phyloP scores from a whole-genome alignment of 1,139 yeast genomes.

The Blastobotrys elegans region DNA sequence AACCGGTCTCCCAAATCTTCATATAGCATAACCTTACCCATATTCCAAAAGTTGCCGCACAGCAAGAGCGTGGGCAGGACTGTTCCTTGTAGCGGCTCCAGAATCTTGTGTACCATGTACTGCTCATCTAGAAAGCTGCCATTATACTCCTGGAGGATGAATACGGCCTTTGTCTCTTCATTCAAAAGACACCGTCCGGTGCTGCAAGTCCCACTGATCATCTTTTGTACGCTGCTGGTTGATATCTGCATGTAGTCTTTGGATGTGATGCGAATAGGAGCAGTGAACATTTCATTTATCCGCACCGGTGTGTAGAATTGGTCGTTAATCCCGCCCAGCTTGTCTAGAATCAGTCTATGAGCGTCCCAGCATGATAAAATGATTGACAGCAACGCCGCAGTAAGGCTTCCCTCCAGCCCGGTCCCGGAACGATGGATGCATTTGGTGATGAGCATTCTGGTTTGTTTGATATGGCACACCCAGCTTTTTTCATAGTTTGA shows the following conservation, averaged over 20 bases:
- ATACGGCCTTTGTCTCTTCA: not conserved
- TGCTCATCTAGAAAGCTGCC: not conserved
- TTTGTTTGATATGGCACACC: no score
- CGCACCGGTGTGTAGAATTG: no score
- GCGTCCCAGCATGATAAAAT: no score
- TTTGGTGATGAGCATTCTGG: no score
- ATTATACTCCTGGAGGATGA: not conserved
- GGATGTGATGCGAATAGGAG: conserved; percentile 4
- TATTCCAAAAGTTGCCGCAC: conserved; percentile 8
- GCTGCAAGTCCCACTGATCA: not conserved
- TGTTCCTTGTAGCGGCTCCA: not conserved
- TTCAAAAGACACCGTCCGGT: not conserved
- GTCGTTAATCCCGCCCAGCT: no score
- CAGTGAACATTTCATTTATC: no score
- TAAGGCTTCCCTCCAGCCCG: no score
- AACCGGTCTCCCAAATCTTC: conserved; percentile 1
- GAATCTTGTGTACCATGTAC: not conserved
- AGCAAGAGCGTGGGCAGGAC: not conserved
- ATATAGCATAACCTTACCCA: conserved; percentile 5
- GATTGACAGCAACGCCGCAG: no score
- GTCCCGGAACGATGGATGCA: no score
- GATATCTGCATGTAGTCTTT: conserved; percentile 1
- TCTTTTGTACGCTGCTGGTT: not conserved
- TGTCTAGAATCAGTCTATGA: no score
- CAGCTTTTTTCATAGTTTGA: conserved; percentile 2